Conservation (phyloP, 2,329 filamentous ascomycete species). For the Beauveria sp. region DNA sequence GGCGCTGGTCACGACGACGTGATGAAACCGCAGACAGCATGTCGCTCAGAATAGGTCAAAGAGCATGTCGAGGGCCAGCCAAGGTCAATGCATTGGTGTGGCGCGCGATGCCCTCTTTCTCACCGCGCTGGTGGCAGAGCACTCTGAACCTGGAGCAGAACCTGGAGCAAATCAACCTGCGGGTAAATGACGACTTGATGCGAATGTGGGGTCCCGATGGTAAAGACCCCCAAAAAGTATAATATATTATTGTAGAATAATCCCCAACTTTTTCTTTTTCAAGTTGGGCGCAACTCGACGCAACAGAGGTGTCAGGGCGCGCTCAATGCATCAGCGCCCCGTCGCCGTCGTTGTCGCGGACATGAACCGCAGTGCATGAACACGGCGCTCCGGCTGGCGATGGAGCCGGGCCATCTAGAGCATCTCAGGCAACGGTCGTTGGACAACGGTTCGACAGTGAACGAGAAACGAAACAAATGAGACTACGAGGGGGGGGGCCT, state of each 20-base stretch:
- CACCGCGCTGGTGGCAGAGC: background rate
- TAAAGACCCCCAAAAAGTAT: too few species aligned
- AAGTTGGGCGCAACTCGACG: too few species aligned
- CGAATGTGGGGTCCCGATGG: too few species aligned
- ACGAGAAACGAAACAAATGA: background rate
- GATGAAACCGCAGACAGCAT: too few species aligned
- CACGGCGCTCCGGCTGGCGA: background rate
- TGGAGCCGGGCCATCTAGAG: background rate
- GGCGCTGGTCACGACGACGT: background rate
- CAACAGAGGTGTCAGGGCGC: background rate
- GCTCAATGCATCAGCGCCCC: background rate
- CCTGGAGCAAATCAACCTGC: background rate
- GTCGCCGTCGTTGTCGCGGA: background rate
- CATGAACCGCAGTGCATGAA: background rate
- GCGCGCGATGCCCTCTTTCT: background rate
- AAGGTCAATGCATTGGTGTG: constrained; percentile 1
- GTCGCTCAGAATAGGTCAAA: background rate
- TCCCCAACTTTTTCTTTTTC: too few species aligned
- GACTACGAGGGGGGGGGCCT: background rate
- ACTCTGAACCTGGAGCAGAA: background rate
- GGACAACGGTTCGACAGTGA: background rate
- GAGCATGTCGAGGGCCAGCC: background rate
- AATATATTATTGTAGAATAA: too few species aligned
- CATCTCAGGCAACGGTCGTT: background rate
- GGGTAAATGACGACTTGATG: too few species aligned